Conservation (phyloP, 2,329 filamentous ascomycete species). For the Xylaria sp. region DNA sequence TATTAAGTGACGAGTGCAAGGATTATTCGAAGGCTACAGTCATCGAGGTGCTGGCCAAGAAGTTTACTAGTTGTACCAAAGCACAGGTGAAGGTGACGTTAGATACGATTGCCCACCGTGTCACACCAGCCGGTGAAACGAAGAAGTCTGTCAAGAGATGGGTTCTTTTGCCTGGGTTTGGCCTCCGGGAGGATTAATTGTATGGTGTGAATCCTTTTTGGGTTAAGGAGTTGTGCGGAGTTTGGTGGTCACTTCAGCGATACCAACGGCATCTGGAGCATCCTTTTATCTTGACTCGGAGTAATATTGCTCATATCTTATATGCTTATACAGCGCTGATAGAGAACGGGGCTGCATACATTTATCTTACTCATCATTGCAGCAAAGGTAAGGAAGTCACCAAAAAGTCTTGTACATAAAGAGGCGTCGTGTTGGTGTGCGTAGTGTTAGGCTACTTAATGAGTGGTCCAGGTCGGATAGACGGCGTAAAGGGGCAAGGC, state of each 20-base stretch:
- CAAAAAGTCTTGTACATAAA: conserved; percentile 27
- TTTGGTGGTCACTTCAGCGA: conserved; percentile 24
- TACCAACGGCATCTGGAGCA: conserved; percentile 30
- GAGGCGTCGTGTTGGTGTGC: conserved; percentile 3
- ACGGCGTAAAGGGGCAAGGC: conserved; percentile 14
- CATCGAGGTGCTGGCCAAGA: conserved; percentile 78
- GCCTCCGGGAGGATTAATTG: conserved; percentile 16
- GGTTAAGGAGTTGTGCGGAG: conserved; percentile 26
- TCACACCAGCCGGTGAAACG: conserved; percentile 57
- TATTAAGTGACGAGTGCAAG: conserved; percentile 71
- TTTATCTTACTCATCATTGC: conserved; percentile 14
- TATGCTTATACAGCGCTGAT: conserved; percentile 12
- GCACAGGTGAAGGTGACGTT: conserved; percentile 78
- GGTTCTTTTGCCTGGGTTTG: conserved; percentile 41
- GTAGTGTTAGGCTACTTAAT: neutral
- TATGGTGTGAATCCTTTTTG: neutral
- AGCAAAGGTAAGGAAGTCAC: neutral
- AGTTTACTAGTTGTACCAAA: conserved; percentile 76
- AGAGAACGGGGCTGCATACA: neutral
- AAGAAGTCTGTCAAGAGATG: conserved; percentile 68
- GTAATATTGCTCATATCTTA: conserved; percentile 17
- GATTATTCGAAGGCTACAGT: conserved; percentile 77
- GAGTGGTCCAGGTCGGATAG: conserved; percentile 5
- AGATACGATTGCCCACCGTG: conserved; percentile 70
- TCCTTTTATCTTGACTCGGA: conserved; percentile 15